Conservation (phyloP, 2,329 filamentous ascomycete species). For the Xylariomycetidae sp. region DNA sequence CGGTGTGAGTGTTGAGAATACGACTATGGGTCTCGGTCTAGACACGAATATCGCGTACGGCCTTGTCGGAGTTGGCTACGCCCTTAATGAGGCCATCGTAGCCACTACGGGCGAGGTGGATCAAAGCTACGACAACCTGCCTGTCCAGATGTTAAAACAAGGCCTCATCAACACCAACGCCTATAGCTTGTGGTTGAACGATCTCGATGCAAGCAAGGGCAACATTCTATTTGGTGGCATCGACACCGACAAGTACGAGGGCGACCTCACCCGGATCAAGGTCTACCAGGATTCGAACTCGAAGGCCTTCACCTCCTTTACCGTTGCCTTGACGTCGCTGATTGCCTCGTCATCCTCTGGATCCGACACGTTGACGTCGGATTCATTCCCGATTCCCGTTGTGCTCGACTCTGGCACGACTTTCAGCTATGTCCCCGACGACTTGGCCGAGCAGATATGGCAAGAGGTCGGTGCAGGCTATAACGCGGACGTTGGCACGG, state of each 20-base stretch:
- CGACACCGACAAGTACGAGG: slow-evolving; percentile 66
- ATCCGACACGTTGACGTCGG: slow-evolving; percentile 38
- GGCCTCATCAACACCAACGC: slow-evolving; percentile 60
- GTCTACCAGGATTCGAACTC: slow-evolving; percentile 42
- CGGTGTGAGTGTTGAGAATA: slow-evolving; percentile 41
- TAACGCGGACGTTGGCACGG: slow-evolving; percentile 28
- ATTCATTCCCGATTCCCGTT: slow-evolving; percentile 48
- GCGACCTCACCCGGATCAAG: slow-evolving; percentile 55
- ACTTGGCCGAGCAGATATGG: slow-evolving; percentile 49
- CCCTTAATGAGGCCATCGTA: slow-evolving; percentile 45
- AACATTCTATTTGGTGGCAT: slow-evolving; percentile 76
- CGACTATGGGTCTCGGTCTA: slow-evolving; percentile 53
- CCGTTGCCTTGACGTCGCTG: slow-evolving; percentile 42
- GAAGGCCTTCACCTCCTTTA: slow-evolving; percentile 37
- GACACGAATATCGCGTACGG: slow-evolving; percentile 51
- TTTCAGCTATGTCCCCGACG: slow-evolving; percentile 61
- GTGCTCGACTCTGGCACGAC: slow-evolving; percentile 73
- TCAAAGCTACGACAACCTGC: slow-evolving; percentile 50
- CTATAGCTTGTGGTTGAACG: slow-evolving; percentile 65
- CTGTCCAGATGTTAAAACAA: slow-evolving; percentile 56
- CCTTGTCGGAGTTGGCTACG: slow-evolving; percentile 56
- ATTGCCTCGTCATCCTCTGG: slow-evolving; percentile 43
- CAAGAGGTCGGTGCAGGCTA: slow-evolving; percentile 48
- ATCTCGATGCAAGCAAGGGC: slow-evolving; percentile 55
- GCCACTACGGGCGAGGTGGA: slow-evolving; percentile 17